Conservation (phyloP, 148 eudicot genomes). For the Rhododendron kiyosumense region DNA sequence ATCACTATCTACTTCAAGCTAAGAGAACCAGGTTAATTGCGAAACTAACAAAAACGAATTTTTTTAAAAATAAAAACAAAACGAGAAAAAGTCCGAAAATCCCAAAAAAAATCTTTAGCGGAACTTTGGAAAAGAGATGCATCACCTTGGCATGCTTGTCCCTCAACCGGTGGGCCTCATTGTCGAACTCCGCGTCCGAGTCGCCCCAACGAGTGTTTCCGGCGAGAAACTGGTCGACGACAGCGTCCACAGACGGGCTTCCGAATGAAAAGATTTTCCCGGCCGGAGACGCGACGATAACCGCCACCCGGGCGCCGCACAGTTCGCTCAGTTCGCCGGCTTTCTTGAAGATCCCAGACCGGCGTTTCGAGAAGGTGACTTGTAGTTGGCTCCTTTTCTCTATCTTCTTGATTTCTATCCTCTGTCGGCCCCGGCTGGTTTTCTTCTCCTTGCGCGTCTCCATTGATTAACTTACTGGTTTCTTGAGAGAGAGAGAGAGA, state of each 20-base stretch:
- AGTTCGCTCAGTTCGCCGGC: not conserved
- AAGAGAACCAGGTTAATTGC: no score
- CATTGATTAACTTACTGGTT: not conserved
- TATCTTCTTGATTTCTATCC: conserved; percentile 9
- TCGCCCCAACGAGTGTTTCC: not conserved
- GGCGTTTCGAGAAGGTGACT: conserved; percentile 3
- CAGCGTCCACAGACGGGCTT: not conserved
- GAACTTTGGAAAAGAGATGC: no score
- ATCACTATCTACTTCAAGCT: no score
- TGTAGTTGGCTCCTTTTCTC: not conserved
- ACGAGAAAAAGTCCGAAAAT: no score
- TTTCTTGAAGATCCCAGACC: not conserved
- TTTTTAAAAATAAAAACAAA: no score
- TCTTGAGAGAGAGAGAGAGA: not conserved
- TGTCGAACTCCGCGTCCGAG: not conserved
- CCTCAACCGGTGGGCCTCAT: not conserved
- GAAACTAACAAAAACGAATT: no score
- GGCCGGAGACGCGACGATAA: not conserved
- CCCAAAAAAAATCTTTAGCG: no score
- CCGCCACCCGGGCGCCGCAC: not conserved
- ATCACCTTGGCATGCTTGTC: not conserved
- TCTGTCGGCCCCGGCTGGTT: not conserved
- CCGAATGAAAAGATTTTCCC: conserved; percentile 4
- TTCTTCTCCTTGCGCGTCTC: not conserved
- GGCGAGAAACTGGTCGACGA: not conserved